A percentile compares a stretch with the other conserved stretches of the same genome.
Conservation (phyloP, 2,329 filamentous ascomycete species). For the Aciculosporium take region DNA sequence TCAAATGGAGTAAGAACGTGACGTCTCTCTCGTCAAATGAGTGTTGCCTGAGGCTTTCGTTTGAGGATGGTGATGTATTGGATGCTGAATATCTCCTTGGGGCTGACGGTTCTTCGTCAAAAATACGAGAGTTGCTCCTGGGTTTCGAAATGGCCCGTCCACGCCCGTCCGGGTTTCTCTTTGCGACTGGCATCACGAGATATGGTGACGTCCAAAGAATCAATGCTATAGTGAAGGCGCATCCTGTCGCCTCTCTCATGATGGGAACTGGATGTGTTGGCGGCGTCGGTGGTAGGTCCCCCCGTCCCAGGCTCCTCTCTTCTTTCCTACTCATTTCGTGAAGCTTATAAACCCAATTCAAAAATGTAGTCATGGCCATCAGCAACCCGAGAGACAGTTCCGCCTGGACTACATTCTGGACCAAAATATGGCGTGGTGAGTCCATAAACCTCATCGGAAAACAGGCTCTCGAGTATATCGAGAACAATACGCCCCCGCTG, state of each 20-base stretch:
- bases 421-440: conserved; percentile 20
- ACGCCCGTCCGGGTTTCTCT: conserved; percentile 15
- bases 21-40: conserved; percentile 1
- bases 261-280: conserved; percentile 17
- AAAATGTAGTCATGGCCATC: conserved; percentile 9
- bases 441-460: conserved; percentile 16
- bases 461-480: conserved; percentile 20
- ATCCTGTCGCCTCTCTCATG: conserved; percentile 18
- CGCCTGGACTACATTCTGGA: conserved; percentile 21
- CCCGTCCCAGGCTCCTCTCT: background rate
- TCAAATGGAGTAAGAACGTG: conserved; percentile 18
- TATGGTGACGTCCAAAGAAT: conserved; percentile 15
- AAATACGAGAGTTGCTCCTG: conserved; percentile 18
- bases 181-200: conserved; percentile 16
- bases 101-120: conserved; percentile 18
- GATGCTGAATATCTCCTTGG: conserved; percentile 15
- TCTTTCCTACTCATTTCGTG: no score
- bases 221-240: conserved; percentile 12
- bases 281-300: conserved; percentile 16
- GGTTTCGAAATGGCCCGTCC: conserved; percentile 12
- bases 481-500: conserved; percentile 13
- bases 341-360: background rate
- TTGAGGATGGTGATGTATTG: conserved; percentile 11
- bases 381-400: conserved; percentile 11
- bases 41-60: conserved; percentile 12